Evolutionary conservation across 164 flowering plant species (phyloP).

Genomic region (Magnolia changhungtana): DNA sequence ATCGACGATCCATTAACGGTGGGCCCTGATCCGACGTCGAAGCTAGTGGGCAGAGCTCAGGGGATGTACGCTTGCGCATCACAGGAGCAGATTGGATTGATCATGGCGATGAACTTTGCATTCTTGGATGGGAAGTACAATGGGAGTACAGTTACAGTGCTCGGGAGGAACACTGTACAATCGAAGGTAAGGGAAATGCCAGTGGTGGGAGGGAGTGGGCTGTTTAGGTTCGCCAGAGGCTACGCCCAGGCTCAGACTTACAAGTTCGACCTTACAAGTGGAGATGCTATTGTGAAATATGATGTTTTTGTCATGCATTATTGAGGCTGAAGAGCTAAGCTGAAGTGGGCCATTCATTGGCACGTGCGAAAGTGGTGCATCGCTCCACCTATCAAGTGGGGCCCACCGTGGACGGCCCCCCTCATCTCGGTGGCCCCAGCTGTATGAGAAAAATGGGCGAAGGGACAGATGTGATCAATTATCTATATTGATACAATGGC

Average conservation of each 20-base stretch:
- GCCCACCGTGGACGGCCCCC: too few species aligned
- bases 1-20: constrained; percentile 40
- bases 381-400: too few species aligned
- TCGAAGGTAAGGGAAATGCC: constrained; percentile 40
- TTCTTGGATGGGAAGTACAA: constrained; percentile 40
- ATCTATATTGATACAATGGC: too few species aligned
- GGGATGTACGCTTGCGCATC: constrained; percentile 39
- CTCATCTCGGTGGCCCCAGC: too few species aligned
- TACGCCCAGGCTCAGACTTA: constrained; percentile 32
- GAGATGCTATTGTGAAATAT: constrained; percentile 40
- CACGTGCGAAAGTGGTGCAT: too few species aligned
- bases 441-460: too few species aligned
- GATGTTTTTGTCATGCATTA: constrained; percentile 41
- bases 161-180: constrained; percentile 37
- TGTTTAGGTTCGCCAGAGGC: constrained; percentile 38
- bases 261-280: constrained; percentile 15
- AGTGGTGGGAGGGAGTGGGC: constrained; percentile 44
- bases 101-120: constrained; percentile 38
- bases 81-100: constrained; percentile 18
- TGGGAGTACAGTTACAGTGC: constrained; percentile 42
- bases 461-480: too few species aligned
- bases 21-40: constrained; percentile 32
- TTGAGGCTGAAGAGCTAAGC: constrained; percentile 6
- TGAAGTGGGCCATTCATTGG: too few species aligned
- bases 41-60: constrained; percentile 46